A percentile compares a stretch with the other conserved stretches of the same genome.
phyloP scores from a whole-genome alignment of 805 yeast species.

The Yarrowia phangngaensis region DNA sequence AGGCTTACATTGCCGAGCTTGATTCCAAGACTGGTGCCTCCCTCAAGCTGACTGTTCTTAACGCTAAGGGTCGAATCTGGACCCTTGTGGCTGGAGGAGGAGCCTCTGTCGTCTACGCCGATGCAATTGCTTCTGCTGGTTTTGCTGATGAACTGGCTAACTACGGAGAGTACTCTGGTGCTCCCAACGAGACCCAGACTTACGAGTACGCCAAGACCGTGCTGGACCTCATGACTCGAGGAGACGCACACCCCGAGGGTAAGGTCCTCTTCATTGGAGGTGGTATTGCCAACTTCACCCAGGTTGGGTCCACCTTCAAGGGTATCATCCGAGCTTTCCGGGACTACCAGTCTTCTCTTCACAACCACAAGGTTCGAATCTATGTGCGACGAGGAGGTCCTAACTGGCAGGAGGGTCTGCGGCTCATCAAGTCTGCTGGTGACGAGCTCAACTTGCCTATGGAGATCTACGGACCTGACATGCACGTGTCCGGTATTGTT shows the following conservation, averaged over 20 bases:
- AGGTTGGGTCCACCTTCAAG: constrained; percentile 48
- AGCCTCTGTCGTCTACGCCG: constrained; percentile 48
- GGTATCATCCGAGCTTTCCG: constrained; percentile 50
- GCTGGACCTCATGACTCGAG: constrained; percentile 46
- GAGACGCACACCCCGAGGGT: constrained; percentile 40
- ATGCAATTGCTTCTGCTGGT: constrained; percentile 48
- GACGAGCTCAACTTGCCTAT: constrained; percentile 46
- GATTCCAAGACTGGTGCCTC: constrained; percentile 50
- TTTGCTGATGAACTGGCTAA: constrained; percentile 46
- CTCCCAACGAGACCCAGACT: constrained; percentile 48
- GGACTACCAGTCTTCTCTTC: constrained; percentile 41
- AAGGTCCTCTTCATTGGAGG: constrained; percentile 48
- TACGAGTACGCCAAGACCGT: constrained; percentile 49
- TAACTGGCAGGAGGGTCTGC: constrained; percentile 49
- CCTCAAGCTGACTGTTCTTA: constrained; percentile 45
- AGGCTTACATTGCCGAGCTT: constrained; percentile 48
- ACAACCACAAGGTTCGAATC: constrained; percentile 43
- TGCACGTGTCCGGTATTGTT: constrained; percentile 49
- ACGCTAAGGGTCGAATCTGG: constrained; percentile 47
- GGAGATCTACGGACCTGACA: constrained; percentile 51
- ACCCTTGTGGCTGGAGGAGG: constrained; percentile 50
- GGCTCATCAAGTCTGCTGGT: constrained; percentile 45
- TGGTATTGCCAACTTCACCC: constrained; percentile 49
- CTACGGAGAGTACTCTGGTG: constrained; percentile 50
- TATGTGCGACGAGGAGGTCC: constrained; percentile 49